Evolutionary conservation across 2,329 filamentous ascomycete species (phyloP).

Genomic region (Clathrospora elynae): DNA sequence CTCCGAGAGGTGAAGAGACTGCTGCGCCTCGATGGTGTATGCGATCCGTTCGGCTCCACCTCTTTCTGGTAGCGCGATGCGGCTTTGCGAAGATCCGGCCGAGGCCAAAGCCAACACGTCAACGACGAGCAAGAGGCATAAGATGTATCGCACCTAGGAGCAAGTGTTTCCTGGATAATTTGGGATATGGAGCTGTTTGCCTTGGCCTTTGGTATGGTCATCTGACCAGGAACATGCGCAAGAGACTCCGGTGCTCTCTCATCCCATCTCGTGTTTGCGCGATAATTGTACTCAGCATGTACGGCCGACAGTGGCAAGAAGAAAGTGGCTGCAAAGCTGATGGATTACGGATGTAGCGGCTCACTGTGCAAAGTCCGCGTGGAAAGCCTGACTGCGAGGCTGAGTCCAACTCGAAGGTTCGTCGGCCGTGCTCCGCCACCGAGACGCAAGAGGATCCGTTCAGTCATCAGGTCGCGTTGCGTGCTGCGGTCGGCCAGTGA

Average conservation of each 20-base stretch:
- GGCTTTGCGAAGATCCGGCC: constrained; percentile 14
- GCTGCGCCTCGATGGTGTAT: constrained; percentile 25
- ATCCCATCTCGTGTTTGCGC: not conserved
- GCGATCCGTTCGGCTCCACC: constrained; percentile 13
- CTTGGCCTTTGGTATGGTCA: not conserved
- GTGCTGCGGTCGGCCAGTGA: constrained; percentile 24
- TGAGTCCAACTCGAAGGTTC: constrained; percentile 37
- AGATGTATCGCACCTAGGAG: constrained; percentile 28
- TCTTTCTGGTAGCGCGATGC: constrained; percentile 9
- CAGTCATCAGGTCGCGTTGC: constrained; percentile 32
- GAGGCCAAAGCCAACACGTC: constrained; percentile 5
- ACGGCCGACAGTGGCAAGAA: constrained; percentile 1
- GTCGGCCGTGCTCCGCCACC: constrained; percentile 38
- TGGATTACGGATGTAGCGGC: constrained; percentile 17
- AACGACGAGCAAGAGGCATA: constrained; percentile 13
- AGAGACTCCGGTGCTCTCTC: not conserved
- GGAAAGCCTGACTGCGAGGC: constrained; percentile 38
- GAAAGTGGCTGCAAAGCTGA: constrained; percentile 4
- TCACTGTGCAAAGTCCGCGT: too few species aligned
- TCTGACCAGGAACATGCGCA: not conserved
- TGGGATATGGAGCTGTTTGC: constrained; percentile 12
- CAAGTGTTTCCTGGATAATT: constrained; percentile 24
- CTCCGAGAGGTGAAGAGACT: constrained; percentile 3
- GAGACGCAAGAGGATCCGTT: constrained; percentile 18
- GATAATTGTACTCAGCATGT: constrained; percentile 3